phyloP scores from a whole-genome alignment of 129 eudicot genomes.

The Artemisia argyi region DNA sequence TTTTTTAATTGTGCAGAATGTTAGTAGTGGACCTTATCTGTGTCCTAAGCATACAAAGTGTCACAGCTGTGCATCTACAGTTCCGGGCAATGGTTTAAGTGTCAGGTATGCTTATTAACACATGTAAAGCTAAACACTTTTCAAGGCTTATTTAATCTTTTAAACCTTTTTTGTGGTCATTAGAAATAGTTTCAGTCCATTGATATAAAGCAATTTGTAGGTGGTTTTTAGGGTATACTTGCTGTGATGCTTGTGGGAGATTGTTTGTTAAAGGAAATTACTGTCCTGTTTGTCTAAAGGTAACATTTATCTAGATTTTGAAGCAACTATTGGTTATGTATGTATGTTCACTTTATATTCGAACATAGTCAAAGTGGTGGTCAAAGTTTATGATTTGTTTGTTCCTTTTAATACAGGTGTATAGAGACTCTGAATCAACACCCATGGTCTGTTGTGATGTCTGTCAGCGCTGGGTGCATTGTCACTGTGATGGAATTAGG shows the following conservation, averaged over 20 bases:
- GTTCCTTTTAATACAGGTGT: slow-evolving; percentile 46
- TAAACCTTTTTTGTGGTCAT: neutral
- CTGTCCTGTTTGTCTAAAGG: slow-evolving; percentile 94
- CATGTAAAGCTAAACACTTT: neutral
- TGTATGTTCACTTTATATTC: no score
- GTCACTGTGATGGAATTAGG: slow-evolving; percentile 77
- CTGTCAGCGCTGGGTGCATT: slow-evolving; percentile 89
- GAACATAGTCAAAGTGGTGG: no score
- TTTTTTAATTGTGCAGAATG: slow-evolving; percentile 49
- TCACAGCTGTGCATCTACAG: slow-evolving; percentile 92
- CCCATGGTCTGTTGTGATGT: slow-evolving; percentile 90
- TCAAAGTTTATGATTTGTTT: neutral
- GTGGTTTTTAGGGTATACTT: slow-evolving; percentile 95
- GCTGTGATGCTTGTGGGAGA: slow-evolving; percentile 99
- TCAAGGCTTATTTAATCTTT: neutral
- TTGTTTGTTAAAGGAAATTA: slow-evolving; percentile 92
- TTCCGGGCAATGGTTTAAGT: slow-evolving; percentile 94
- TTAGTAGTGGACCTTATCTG: slow-evolving; percentile 85
- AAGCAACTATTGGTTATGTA: no score
- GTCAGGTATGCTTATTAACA: slow-evolving; percentile 53
- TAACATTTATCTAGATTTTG: slow-evolving; percentile 14
- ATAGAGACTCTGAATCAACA: slow-evolving; percentile 86
- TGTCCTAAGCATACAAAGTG: slow-evolving; percentile 96
- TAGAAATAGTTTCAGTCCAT: no score
- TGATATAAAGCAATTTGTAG: slow-evolving; percentile 42